phyloP scores from a whole-genome alignment of 2,329 filamentous ascomycete species.

The Cercospora sp. region DNA sequence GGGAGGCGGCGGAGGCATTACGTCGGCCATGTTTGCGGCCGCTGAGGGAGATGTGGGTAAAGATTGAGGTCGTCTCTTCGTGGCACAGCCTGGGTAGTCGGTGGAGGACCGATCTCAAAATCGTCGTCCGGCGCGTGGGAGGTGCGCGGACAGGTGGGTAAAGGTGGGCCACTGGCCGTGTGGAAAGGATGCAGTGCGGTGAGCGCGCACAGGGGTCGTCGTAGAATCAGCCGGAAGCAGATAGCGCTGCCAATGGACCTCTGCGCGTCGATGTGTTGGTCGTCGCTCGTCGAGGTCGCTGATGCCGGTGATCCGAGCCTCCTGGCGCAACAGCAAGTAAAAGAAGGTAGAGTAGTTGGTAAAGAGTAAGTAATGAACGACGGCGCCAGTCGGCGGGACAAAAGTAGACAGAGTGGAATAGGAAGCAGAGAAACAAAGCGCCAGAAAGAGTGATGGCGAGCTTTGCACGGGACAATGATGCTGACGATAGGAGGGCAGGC shows the following conservation, averaged over 20 bases:
- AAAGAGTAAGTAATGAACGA: slow-evolving; percentile 31
- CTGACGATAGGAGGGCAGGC: too few species aligned
- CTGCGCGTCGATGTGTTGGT: slow-evolving; percentile 1
- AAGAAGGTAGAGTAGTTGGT: slow-evolving; percentile 22
- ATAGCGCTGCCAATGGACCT: slow-evolving; percentile 5
- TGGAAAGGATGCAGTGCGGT: slow-evolving; percentile 24
- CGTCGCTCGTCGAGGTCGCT: slow-evolving; percentile 7
- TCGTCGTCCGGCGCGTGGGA: slow-evolving; percentile 23
- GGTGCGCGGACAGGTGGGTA: not conserved
- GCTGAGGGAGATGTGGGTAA: slow-evolving; percentile 20
- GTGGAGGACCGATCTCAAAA: slow-evolving; percentile 20
- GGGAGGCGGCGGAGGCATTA: slow-evolving; percentile 35
- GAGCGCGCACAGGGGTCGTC: not conserved
- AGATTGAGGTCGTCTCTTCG: slow-evolving; percentile 22
- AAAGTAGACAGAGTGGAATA: too few species aligned
- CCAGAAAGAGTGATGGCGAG: too few species aligned
- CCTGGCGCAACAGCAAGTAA: slow-evolving; percentile 16
- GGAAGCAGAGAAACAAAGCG: too few species aligned
- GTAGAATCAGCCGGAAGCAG: slow-evolving; percentile 14
- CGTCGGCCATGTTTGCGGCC: slow-evolving; percentile 38
- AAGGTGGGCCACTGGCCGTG: slow-evolving; percentile 20
- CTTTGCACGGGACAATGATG: too few species aligned
- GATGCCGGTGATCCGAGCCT: not conserved
- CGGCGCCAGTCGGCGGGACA: not conserved
- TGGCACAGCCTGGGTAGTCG: slow-evolving; percentile 26